Percentiles rank a stretch among this genome's conserved stretches.
These are phyloP conservation scores for Penicillium ucsense DNA, from an alignment of 495 filamentous ascomycete genomes.

Conservation along the genomic window DNA sequence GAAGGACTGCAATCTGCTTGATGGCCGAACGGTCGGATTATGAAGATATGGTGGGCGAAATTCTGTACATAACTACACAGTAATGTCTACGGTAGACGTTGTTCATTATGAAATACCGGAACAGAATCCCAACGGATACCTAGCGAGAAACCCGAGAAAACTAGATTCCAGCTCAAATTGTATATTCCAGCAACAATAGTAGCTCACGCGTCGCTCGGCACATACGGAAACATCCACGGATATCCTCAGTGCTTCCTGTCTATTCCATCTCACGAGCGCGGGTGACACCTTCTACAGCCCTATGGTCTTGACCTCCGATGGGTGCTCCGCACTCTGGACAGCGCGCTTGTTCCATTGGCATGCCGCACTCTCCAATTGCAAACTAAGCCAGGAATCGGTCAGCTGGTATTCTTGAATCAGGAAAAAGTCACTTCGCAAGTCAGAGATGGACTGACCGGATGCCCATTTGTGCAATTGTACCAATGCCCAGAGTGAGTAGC, in stretches of 20 bases:
- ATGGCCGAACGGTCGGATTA: no score
- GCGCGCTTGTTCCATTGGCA: slow-evolving; percentile 8
- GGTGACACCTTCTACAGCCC: slow-evolving; percentile 4
- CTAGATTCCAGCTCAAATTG: no score
- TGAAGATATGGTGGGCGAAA: no score
- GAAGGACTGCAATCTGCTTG: no score
- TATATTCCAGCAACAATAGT: no score
- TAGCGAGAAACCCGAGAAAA: no score
- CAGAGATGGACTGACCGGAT: slow-evolving; percentile 5
- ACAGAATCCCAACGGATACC: no score
- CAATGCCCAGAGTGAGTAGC: slow-evolving; percentile 11
- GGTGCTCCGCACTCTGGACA: slow-evolving; percentile 7
- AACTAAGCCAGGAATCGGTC: slow-evolving; percentile 3
- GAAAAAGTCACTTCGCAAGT: slow-evolving; percentile 1
- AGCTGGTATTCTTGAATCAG: neutral
- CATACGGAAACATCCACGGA: no score
- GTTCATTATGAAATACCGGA: no score
- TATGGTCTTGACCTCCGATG: slow-evolving; percentile 6
- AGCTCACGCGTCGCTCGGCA: no score
- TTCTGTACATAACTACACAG: no score
- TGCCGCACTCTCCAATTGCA: slow-evolving; percentile 12
- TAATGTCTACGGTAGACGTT: no score
- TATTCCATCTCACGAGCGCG: slow-evolving; percentile 21
- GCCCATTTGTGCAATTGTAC: slow-evolving; percentile 12
- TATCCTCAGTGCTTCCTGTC: slow-evolving; percentile 34